Evolutionary conservation across 2,329 filamentous ascomycete genomes (phyloP), one percentile per base, ranked within the genome.

Genomic region (Lecanicillium sp.): DNA sequence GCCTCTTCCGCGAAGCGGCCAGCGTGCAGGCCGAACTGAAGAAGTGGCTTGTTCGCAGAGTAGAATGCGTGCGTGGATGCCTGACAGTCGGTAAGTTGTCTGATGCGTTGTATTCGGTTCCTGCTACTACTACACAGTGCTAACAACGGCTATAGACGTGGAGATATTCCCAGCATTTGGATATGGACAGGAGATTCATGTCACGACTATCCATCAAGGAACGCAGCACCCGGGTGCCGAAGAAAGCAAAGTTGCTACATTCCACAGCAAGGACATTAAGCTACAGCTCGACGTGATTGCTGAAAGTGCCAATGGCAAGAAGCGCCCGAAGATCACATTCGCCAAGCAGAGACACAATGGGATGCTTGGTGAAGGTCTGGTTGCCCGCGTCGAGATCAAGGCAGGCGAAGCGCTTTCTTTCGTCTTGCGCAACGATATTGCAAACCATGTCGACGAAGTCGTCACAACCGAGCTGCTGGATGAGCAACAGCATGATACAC

Each of bases 151-250:
- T 48, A 7, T 50, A 74, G 78, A 86, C 39, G 69, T 89, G 8
- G 83, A 88, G 54, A 69, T 89, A 11, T 87, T 87, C 54, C 86
- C 86, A 1, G 79, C 83, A 1, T 86, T 87, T 60, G 78, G 83
- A 54, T 90, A 89, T 59, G 85, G 82, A 3, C 71, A 72, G 41
- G 79, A 83, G 38, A 54, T 70, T 1, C 85, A 89, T 59, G 74
- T 66, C 3, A 83, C 79, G 4, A 75, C 75, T 2, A 71, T 86
- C 21, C 59, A 74, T 9, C 68, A 74, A 50, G 62, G 67, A 0
- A 58, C 64, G 10, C 67, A 73, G 39, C 63, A 67, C 3, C 60
- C 70, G 2, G 61, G 64, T 37, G 60, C 61, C 19, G 50, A 56
- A 3, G 60, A 71, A 39, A 81, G 80, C 65, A 83, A 82, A 59